Conservation (phyloP, 2,329 filamentous ascomycete genomes). For the Xylariaceae sp. region DNA sequence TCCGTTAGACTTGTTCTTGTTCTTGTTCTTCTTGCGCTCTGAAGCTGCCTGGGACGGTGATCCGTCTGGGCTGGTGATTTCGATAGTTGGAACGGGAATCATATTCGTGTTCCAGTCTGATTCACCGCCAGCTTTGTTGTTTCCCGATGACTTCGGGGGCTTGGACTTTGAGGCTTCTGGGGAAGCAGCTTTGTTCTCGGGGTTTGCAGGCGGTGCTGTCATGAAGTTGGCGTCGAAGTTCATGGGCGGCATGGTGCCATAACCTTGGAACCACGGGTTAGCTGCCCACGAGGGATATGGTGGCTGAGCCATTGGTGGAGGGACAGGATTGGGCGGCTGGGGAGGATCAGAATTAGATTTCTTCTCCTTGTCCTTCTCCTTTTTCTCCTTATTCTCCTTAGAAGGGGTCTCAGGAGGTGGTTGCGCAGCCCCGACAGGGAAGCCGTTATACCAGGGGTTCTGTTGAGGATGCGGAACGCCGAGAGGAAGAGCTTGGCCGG, state of each 20-base stretch:
- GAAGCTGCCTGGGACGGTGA: no score
- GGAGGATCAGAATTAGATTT: no score
- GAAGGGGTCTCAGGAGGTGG: conserved; percentile 8
- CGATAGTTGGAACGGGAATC: conserved; percentile 15
- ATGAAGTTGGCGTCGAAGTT: not conserved
- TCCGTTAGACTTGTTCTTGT: conserved; percentile 1
- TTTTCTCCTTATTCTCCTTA: no score
- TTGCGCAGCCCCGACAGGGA: conserved; percentile 23
- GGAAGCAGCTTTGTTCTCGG: no score
- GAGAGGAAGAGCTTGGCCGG: conserved; percentile 33
- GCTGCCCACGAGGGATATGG: conserved; percentile 6
- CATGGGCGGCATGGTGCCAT: conserved; percentile 8
- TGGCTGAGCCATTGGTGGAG: not conserved
- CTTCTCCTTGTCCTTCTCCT: no score
- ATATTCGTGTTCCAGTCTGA: conserved; percentile 23
- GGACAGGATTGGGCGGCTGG: not conserved
- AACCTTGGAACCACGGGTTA: conserved; percentile 17
- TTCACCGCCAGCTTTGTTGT: conserved; percentile 13
- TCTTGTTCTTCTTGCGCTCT: no score
- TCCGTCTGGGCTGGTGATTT: conserved; percentile 7
- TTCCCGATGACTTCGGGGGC: not conserved
- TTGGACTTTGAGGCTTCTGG: not conserved
- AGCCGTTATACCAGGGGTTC: conserved; percentile 43
- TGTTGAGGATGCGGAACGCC: conserved; percentile 41
- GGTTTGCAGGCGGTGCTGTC: not conserved